Conservation (phyloP, 2,329 filamentous ascomycete species). For the Ophiostoma sp. region DNA sequence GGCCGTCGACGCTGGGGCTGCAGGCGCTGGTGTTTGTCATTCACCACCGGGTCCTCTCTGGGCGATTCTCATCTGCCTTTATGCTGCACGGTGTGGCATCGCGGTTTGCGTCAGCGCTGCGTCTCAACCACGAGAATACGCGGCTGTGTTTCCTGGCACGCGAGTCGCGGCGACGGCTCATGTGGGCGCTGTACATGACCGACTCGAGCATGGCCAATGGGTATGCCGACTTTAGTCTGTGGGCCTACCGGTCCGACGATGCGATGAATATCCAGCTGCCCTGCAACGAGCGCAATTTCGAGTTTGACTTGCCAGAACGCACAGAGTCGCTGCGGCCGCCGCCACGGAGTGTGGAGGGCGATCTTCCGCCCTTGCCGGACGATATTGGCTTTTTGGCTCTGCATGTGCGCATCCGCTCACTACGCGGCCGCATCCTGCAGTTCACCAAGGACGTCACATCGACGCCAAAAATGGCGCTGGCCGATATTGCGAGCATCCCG, state of each 20-base stretch:
- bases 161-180: slow-evolving; percentile 42
- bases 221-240: slow-evolving; percentile 44
- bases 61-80: slow-evolving; percentile 44
- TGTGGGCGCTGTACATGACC: slow-evolving; percentile 48
- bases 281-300: slow-evolving; percentile 48
- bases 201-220: slow-evolving; percentile 45
- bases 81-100: slow-evolving; percentile 44
- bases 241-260: slow-evolving; percentile 37
- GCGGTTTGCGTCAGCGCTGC: slow-evolving; percentile 46
- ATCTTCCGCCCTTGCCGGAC: slow-evolving; percentile 44
- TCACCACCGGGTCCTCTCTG: slow-evolving; percentile 44
- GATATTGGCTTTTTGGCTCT: slow-evolving; percentile 53
- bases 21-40: slow-evolving; percentile 44
- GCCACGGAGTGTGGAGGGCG: slow-evolving; percentile 39
- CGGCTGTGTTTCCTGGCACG: slow-evolving; percentile 42
- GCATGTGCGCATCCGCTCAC: slow-evolving; percentile 52
- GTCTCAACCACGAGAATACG: slow-evolving; percentile 46
- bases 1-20: slow-evolving; percentile 53
- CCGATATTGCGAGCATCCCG: slow-evolving; percentile 33
- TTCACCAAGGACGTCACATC: slow-evolving; percentile 43
- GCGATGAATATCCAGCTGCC: slow-evolving; percentile 44
- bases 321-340: slow-evolving; percentile 48
- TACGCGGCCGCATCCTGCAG: slow-evolving; percentile 51
- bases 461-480: background rate
- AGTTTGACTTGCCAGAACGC: slow-evolving; percentile 53